Conservation (phyloP, 495 filamentous ascomycete species). For the Talaromyces proteolyticus region DNA sequence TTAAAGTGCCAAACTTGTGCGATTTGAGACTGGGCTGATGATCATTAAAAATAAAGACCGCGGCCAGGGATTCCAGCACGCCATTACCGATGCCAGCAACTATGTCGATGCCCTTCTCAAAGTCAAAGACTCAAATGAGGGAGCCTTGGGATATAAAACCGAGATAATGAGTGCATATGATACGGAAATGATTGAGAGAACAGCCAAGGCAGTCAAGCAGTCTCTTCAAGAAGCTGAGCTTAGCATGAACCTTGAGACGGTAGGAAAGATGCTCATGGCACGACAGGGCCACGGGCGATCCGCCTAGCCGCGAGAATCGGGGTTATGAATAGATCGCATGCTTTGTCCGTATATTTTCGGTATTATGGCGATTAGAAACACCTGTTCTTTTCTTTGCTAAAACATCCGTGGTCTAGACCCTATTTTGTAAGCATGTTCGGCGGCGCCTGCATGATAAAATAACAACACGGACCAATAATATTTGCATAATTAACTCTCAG, state of each 20-base stretch:
- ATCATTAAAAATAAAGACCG: slow-evolving; percentile 9
- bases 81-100: slow-evolving; percentile 36
- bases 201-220: slow-evolving; percentile 2
- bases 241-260: slow-evolving; percentile 2
- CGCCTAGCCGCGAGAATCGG: not conserved
- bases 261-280: slow-evolving; percentile 3
- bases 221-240: slow-evolving; percentile 3
- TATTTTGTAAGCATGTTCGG: no score
- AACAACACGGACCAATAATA: no score
- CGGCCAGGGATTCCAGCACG: slow-evolving; percentile 44
- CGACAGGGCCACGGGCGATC: slow-evolving; percentile 1
- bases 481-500: no score
- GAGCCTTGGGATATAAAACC: not conserved
- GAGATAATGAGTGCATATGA: slow-evolving; percentile 1
- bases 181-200: slow-evolving; percentile 4
- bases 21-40: not conserved
- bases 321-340: no score
- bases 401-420: no score
- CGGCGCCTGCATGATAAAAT: no score
- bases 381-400: no score
- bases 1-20: not conserved
- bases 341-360: no score
- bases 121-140: not conserved
- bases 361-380: no score
- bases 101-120: slow-evolving; percentile 2